phyloP scores from a whole-genome alignment of 2,329 filamentous ascomycete genomes.

The Colletotrichum sojae region DNA sequence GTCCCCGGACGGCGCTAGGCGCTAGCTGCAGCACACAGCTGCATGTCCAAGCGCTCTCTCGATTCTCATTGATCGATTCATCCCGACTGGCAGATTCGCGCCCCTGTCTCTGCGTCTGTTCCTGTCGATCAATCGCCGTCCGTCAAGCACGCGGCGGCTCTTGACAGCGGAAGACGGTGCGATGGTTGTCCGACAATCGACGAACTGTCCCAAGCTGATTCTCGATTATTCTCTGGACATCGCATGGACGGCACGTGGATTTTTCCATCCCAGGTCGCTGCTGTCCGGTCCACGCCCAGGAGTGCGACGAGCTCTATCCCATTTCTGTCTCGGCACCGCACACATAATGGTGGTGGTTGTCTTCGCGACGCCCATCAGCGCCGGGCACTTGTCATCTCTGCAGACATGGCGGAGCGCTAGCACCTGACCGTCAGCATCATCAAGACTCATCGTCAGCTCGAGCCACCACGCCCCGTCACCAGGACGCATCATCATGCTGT shows the following conservation, averaged over 20 bases:
- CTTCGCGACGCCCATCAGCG: not conserved
- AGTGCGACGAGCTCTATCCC: not conserved
- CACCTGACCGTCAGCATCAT: not conserved
- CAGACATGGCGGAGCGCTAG: conserved; percentile 14
- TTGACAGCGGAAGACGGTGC: too few relatives aligned
- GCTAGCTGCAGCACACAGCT: conserved; percentile 28
- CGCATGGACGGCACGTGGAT: too few relatives aligned
- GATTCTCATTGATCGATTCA: not conserved
- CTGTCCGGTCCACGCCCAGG: not conserved
- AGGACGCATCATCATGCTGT: not conserved
- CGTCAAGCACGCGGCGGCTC: not conserved
- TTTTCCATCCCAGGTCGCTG: too few relatives aligned
- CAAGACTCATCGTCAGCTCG: not conserved
- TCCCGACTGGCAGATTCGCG: not conserved
- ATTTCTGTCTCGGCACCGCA: not conserved
- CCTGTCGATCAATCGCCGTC: conserved; percentile 20
- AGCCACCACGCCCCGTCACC: not conserved
- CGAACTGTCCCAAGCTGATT: too few relatives aligned
- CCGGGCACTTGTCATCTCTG: conserved; percentile 1
- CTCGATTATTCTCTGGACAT: too few relatives aligned
- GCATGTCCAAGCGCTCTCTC: conserved; percentile 19
- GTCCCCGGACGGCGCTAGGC: conserved; percentile 36
- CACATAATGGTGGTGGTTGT: not conserved
- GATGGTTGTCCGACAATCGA: too few relatives aligned
- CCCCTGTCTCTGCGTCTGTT: conserved; percentile 6